Percentiles rank a stretch among this genome's conserved stretches.
Evolutionary conservation across 768 basidiomycete genomes (phyloP).

Genomic region (Auriscalpium microsporum): DNA sequence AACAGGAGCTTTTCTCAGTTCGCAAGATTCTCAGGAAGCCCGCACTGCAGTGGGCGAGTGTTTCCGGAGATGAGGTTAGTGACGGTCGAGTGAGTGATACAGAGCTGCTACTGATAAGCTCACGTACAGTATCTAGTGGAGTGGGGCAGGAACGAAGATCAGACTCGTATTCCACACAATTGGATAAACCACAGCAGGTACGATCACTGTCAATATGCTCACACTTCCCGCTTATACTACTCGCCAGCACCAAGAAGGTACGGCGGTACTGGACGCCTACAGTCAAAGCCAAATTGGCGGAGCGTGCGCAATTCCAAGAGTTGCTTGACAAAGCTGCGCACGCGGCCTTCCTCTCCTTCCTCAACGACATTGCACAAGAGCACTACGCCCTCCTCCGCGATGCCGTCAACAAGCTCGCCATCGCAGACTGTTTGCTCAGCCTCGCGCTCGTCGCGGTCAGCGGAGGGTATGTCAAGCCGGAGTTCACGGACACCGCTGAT

Average conservation of each 20-base stretch:
- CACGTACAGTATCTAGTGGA: constrained; percentile 65
- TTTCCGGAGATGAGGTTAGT: constrained; percentile 63
- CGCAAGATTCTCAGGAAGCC: constrained; percentile 68
- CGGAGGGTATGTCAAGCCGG: constrained; percentile 70
- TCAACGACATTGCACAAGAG: constrained; percentile 56
- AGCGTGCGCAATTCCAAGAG: constrained; percentile 71
- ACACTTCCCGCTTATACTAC: background rate
- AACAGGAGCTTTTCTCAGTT: constrained; percentile 32
- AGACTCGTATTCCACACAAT: constrained; percentile 31
- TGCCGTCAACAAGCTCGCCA: constrained; percentile 72
- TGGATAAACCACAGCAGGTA: constrained; percentile 70
- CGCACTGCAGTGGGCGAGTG: constrained; percentile 58
- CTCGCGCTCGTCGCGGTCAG: constrained; percentile 73
- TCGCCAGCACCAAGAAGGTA: constrained; percentile 57
- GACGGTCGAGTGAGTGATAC: background rate
- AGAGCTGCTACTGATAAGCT: background rate
- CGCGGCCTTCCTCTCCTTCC: constrained; percentile 58
- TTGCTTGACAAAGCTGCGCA: constrained; percentile 57
- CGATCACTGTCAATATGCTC: background rate
- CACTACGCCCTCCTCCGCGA: constrained; percentile 68
- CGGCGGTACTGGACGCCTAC: constrained; percentile 73
- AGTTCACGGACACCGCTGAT: constrained; percentile 60
- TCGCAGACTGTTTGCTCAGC: constrained; percentile 80
- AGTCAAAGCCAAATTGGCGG: constrained; percentile 50
- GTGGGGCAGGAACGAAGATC: constrained; percentile 50